Percentiles rank a stretch among this genome's conserved stretches.
phyloP scores from a whole-genome alignment of 2,329 filamentous ascomycete species.

The Raffaelea deltoideospora region DNA sequence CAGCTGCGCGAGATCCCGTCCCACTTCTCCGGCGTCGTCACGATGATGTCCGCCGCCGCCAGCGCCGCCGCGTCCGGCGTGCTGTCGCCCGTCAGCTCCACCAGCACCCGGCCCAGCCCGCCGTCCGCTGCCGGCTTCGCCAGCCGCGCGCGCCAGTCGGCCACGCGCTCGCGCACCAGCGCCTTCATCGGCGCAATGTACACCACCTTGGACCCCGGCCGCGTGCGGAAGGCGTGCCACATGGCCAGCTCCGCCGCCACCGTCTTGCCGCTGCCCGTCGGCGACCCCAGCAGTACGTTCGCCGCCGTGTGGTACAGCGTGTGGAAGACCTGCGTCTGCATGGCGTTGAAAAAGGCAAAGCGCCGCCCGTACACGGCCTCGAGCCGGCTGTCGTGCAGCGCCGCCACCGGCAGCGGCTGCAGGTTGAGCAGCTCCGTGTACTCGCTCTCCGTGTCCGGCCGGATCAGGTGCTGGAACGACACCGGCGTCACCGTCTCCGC shows the following conservation, averaged over 20 bases:
- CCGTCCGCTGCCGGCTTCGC: conserved; percentile 51
- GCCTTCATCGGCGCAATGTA: conserved; percentile 99
- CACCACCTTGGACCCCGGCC: conserved; percentile 89
- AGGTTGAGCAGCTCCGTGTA: conserved; percentile 90
- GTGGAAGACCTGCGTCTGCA: conserved; percentile 99
- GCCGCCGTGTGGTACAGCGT: conserved; percentile 83
- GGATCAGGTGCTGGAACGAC: conserved; percentile 94
- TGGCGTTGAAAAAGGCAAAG: conserved; percentile 96
- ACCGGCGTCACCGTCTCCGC: conserved; percentile 91
- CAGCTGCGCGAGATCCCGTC: conserved; percentile 98
- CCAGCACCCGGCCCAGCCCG: conserved; percentile 48
- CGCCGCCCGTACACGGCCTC: conserved; percentile 80
- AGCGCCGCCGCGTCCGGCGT: conserved; percentile 95
- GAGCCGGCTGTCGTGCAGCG: conserved; percentile 71
- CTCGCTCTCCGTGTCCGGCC: conserved; percentile 91
- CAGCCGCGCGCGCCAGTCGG: conserved; percentile 80
- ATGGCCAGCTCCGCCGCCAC: conserved; percentile 91
- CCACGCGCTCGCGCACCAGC: conserved; percentile 85
- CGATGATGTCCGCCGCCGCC: conserved; percentile 89
- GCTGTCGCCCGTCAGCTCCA: conserved; percentile 89
- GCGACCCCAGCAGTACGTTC: conserved; percentile 88
- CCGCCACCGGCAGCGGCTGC: conserved; percentile 75
- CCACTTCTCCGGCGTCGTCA: conserved; percentile 99
- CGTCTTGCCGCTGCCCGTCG: conserved; percentile 94
- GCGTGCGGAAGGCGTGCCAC: conserved; percentile 98